A percentile compares a stretch with the other conserved stretches of the same genome.
phyloP scores from a whole-genome alignment of 345 rosid genomes.

The Viola odorata region DNA sequence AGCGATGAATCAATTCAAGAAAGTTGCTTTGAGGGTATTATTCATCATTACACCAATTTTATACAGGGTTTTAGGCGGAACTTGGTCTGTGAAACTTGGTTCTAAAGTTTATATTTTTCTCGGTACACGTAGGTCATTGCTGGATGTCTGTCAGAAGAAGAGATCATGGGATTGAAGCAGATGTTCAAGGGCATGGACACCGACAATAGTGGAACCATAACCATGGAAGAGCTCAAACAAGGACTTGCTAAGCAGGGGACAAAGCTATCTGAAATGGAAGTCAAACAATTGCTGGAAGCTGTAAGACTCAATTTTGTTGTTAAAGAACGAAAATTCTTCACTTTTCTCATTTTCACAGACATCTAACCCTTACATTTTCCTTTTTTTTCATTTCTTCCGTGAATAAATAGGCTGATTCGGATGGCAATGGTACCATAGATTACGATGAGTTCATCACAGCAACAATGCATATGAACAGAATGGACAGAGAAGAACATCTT shows the following conservation, averaged over 20 bases:
- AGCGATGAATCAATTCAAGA: conserved; percentile 73
- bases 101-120: background rate
- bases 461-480: conserved; percentile 74
- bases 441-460: conserved; percentile 78
- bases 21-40: conserved; percentile 64
- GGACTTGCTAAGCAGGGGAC: conserved; percentile 97
- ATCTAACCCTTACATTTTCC: background rate
- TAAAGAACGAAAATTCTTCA: background rate
- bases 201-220: conserved; percentile 83
- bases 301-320: conserved; percentile 36
- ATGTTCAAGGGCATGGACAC: conserved; percentile 91
- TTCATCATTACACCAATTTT: background rate
- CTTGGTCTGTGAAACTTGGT: background rate
- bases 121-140: conserved; percentile 63
- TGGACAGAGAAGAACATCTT: conserved; percentile 74
- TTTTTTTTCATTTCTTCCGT: background rate
- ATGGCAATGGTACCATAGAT: conserved; percentile 74
- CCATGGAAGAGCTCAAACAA: conserved; percentile 83
- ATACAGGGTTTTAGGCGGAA: background rate
- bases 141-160: conserved; percentile 93
- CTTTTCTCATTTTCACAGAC: background rate
- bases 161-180: conserved; percentile 93
- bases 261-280: conserved; percentile 77
- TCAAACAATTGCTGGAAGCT: conserved; percentile 86
- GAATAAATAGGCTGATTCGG: conserved; percentile 70